phyloP scores from a whole-genome alignment of 139 green algal species.

The Spirogloea muscicola region DNA sequence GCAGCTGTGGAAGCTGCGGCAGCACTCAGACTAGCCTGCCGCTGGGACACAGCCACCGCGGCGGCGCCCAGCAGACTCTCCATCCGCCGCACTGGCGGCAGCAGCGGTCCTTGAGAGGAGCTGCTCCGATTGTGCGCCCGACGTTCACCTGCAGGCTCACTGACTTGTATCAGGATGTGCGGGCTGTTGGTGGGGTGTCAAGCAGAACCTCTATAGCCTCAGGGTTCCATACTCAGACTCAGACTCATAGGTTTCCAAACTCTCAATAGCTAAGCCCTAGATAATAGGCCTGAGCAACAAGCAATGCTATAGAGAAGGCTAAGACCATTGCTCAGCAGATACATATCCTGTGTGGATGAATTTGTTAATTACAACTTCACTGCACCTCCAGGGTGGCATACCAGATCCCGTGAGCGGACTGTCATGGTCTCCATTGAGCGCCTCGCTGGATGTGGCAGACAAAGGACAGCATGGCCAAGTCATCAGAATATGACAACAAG shows the following conservation, averaged over 20 bases:
- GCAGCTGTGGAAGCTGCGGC: not conserved
- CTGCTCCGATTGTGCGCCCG: not conserved
- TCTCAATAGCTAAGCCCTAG: not conserved
- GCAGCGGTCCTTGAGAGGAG: not conserved
- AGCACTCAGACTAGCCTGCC: not conserved
- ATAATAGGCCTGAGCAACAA: too few species aligned
- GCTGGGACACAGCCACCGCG: not conserved
- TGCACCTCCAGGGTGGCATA: too few species aligned
- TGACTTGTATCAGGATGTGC: not conserved
- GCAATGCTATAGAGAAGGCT: too few species aligned
- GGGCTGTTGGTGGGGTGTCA: not conserved
- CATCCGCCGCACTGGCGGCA: slow-evolving; percentile 22
- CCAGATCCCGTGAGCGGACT: too few species aligned
- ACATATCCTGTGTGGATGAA: too few species aligned
- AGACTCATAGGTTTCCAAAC: not conserved
- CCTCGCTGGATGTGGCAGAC: too few species aligned
- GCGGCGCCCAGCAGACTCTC: slow-evolving; percentile 10
- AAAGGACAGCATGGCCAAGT: too few species aligned
- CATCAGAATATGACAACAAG: too few species aligned
- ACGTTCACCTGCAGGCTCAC: not conserved
- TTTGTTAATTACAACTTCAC: too few species aligned
- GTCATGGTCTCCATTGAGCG: too few species aligned
- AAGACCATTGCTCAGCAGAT: too few species aligned
- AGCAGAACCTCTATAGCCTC: not conserved
- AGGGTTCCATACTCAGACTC: not conserved